Conservation (phyloP, 192 early-diverging fungal genomes). For the Coemansia sp. region DNA sequence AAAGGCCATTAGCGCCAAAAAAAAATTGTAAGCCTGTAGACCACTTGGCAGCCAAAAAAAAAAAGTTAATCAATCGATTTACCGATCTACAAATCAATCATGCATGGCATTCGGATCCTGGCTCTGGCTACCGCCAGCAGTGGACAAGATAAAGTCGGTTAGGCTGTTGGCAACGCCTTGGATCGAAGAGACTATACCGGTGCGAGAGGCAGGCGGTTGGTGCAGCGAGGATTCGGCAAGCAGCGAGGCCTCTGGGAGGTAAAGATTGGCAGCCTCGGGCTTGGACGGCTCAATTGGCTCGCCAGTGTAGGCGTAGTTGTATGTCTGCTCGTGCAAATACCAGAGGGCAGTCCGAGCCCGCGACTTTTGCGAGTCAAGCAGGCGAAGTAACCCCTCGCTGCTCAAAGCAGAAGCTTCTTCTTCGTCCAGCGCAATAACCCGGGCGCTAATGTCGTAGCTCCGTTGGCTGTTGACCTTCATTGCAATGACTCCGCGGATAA, state of each 20-base stretch:
- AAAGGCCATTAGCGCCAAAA: no score
- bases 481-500: conserved; percentile 77
- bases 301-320: conserved; percentile 67
- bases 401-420: conserved; percentile 38
- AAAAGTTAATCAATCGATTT: no score
- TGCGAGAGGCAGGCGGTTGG: neutral
- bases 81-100: no score
- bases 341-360: conserved; percentile 66
- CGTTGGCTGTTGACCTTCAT: conserved; percentile 87
- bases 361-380: conserved; percentile 13
- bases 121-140: neutral
- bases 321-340: conserved; percentile 90
- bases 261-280: conserved; percentile 39
- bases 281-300: conserved; percentile 18
- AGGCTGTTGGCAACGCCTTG: conserved; percentile 9
- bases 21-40: neutral
- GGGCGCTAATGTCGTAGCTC: conserved; percentile 80
- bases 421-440: conserved; percentile 51
- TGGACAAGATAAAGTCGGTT: conserved; percentile 27
- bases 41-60: no score
- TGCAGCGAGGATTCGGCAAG: conserved; percentile 27
- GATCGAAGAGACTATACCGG: conserved; percentile 9
- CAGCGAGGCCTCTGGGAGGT: conserved; percentile 31
- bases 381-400: conserved; percentile 7
- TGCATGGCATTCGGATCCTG: conserved; percentile 2